Percentiles rank a stretch among this genome's conserved stretches.
These are phyloP conservation scores for Orychophragmus violaceus DNA, from an alignment of 345 rosid genomes.

Conservation along the genomic window DNA sequence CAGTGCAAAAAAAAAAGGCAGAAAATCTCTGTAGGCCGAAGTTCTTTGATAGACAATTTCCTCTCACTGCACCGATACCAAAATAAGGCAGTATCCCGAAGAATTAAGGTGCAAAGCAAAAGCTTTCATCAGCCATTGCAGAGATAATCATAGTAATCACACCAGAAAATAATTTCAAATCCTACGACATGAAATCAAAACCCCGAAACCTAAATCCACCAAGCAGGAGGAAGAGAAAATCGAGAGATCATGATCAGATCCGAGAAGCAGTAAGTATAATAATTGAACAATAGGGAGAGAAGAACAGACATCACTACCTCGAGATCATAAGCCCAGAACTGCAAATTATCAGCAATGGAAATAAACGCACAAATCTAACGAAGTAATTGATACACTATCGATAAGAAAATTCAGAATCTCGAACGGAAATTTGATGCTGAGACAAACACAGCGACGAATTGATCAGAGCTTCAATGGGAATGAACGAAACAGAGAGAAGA, in stretches of 20 bases:
- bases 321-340: constrained; percentile 19
- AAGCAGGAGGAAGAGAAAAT: background rate
- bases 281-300: background rate
- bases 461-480: constrained; percentile 6
- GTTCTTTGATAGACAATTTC: constrained; percentile 13
- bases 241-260: constrained; percentile 25
- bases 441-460: background rate
- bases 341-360: background rate
- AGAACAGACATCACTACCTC: constrained; percentile 8
- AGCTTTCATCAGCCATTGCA: constrained; percentile 5
- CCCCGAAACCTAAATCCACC: constrained; percentile 13
- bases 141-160: too few relatives aligned
- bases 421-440: background rate
- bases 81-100: constrained; percentile 1
- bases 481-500: constrained; percentile 18
- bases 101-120: background rate
- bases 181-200: background rate
- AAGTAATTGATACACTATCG: too few relatives aligned
- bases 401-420: background rate
- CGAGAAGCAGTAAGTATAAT: background rate
- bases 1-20: constrained; percentile 4
- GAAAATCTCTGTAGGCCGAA: background rate
- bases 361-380: too few relatives aligned
- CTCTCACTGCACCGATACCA: constrained; percentile 17
- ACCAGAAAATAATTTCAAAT: too few relatives aligned